These are phyloP conservation scores for Mucor circinelloides DNA, from an alignment of 371 early-diverging fungal species.

Conservation along the genomic window DNA sequence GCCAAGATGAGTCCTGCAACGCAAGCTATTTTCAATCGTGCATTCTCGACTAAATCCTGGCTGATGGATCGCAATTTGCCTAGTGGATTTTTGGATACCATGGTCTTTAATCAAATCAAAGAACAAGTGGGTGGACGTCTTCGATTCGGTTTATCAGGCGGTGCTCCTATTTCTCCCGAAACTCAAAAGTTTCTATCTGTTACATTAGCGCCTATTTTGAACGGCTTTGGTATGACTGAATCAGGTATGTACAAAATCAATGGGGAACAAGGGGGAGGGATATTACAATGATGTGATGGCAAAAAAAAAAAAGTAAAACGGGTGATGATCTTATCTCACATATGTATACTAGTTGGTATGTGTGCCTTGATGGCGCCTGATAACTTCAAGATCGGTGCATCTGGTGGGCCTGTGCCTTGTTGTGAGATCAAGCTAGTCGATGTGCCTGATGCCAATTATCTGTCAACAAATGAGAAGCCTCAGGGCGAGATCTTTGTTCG, in stretches of 20 bases:
- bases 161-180: slow-evolving; percentile 77
- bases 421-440: slow-evolving; percentile 90
- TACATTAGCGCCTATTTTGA: slow-evolving; percentile 68
- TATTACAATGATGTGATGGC: no score
- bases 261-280: not conserved
- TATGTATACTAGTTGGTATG: slow-evolving; percentile 43
- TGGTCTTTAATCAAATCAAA: slow-evolving; percentile 79
- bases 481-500: slow-evolving; percentile 90
- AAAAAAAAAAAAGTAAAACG: not conserved
- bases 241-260: slow-evolving; percentile 7
- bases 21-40: slow-evolving; percentile 61
- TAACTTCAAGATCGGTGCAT: slow-evolving; percentile 62
- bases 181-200: slow-evolving; percentile 75
- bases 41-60: slow-evolving; percentile 63
- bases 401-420: slow-evolving; percentile 86
- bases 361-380: slow-evolving; percentile 67
- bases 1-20: slow-evolving; percentile 43
- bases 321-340: slow-evolving; percentile 9
- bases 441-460: slow-evolving; percentile 81
- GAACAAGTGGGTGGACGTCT: slow-evolving; percentile 82
- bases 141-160: slow-evolving; percentile 75
- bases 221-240: slow-evolving; percentile 71
- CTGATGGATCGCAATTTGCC: slow-evolving; percentile 58
- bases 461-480: slow-evolving; percentile 63
- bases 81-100: slow-evolving; percentile 63